A percentile compares a stretch with the other conserved stretches of the same genome.
Evolutionary conservation across 2,329 filamentous ascomycete genomes (phyloP).

Genomic region (Neurospora crassa): DNA sequence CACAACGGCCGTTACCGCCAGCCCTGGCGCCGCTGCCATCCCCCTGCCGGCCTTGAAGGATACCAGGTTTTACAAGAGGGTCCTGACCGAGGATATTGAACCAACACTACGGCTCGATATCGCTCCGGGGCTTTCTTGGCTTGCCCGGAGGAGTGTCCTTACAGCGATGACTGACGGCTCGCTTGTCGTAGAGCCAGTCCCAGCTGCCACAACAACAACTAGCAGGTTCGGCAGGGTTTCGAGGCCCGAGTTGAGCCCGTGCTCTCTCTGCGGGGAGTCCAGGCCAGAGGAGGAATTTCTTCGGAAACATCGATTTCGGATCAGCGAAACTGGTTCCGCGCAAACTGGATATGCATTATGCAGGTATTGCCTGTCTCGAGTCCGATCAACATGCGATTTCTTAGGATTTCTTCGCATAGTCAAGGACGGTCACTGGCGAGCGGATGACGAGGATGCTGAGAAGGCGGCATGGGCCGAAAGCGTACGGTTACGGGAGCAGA

Average conservation of each 20-base stretch:
- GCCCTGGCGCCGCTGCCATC: slow-evolving; percentile 28
- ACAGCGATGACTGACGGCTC: slow-evolving; percentile 76
- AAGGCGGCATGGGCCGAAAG: slow-evolving; percentile 92
- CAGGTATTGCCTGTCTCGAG: slow-evolving; percentile 71
- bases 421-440: slow-evolving; percentile 84
- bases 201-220: slow-evolving; percentile 32
- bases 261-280: slow-evolving; percentile 80
- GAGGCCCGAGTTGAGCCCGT: slow-evolving; percentile 54
- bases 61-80: slow-evolving; percentile 87
- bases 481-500: slow-evolving; percentile 77
- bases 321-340: slow-evolving; percentile 75
- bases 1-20: slow-evolving; percentile 40
- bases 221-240: slow-evolving; percentile 36
- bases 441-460: slow-evolving; percentile 74
- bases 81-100: slow-evolving; percentile 83
- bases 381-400: slow-evolving; percentile 86
- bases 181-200: slow-evolving; percentile 82
- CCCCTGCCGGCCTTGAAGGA: slow-evolving; percentile 65
- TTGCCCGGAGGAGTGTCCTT: slow-evolving; percentile 77
- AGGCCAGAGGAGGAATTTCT: slow-evolving; percentile 62
- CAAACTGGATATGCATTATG: slow-evolving; percentile 79
- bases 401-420: slow-evolving; percentile 85
- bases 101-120: slow-evolving; percentile 83
- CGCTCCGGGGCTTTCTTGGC: slow-evolving; percentile 86
- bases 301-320: slow-evolving; percentile 80